phyloP scores from a whole-genome alignment of 2,329 filamentous ascomycete species.

The Elsinoe perseae region DNA sequence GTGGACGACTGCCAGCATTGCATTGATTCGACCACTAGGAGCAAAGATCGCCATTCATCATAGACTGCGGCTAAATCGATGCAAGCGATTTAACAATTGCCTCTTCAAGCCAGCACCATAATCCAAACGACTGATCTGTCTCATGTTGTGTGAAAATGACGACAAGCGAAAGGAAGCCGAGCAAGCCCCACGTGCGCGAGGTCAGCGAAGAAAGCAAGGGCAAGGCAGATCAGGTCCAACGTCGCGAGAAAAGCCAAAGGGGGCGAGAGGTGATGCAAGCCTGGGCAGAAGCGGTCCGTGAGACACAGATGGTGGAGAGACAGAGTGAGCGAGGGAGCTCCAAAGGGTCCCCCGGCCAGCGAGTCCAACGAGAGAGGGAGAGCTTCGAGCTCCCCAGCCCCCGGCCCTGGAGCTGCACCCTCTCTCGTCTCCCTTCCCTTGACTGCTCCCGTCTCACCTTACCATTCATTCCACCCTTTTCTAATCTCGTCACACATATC shows the following conservation, averaged over 20 bases:
- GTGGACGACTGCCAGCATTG: not conserved
- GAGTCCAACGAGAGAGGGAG: not conserved
- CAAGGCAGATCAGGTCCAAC: not conserved
- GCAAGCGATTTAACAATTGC: not conserved
- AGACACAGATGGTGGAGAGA: slow-evolving; percentile 1
- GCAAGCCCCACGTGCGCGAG: slow-evolving; percentile 5
- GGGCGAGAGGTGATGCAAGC: slow-evolving; percentile 3
- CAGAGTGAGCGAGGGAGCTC: not conserved
- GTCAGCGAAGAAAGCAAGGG: not conserved
- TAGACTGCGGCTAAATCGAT: not conserved
- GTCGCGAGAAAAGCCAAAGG: not conserved
- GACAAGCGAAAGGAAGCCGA: not conserved
- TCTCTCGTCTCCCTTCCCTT: not conserved
- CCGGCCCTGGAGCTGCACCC: not conserved
- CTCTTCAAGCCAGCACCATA: not conserved
- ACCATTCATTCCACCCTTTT: not conserved
- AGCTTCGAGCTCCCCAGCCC: not conserved
- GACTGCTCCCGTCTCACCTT: not conserved
- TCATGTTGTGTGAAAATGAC: not conserved
- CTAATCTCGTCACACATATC: not conserved
- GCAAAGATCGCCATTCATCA: not conserved
- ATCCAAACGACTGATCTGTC: not conserved
- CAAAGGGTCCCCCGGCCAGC: slow-evolving; percentile 11
- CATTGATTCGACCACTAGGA: not conserved
- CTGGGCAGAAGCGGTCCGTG: slow-evolving; percentile 11